Percentiles rank a stretch among this genome's conserved stretches.
phyloP scores from a whole-genome alignment of 2,329 filamentous ascomycete species.

The Fusarium sp. region DNA sequence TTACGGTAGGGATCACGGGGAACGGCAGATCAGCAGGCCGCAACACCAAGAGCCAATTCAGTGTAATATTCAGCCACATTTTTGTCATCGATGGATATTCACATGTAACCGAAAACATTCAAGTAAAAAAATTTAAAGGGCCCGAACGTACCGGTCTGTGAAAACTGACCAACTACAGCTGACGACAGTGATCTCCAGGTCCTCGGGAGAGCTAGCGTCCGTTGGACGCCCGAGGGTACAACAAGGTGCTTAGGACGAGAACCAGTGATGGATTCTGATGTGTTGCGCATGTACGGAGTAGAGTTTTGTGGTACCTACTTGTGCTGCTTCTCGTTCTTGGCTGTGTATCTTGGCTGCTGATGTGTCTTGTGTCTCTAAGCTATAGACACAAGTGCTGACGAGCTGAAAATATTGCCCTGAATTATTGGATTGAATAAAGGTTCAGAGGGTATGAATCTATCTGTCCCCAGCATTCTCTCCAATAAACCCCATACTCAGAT shows the following conservation, averaged over 20 bases:
- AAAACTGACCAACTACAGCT: neutral
- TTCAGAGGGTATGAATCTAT: neutral
- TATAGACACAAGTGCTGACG: constrained; percentile 16
- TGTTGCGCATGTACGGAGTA: constrained; percentile 15
- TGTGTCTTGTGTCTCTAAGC: constrained; percentile 22
- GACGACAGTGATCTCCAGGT: constrained; percentile 2
- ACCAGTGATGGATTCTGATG: neutral
- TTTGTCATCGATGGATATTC: constrained; percentile 22
- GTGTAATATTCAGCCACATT: constrained; percentile 6
- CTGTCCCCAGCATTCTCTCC: neutral
- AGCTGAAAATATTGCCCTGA: constrained; percentile 6
- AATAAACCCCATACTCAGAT: constrained; percentile 1
- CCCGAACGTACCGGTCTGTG: constrained; percentile 7
- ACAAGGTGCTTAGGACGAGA: constrained; percentile 27
- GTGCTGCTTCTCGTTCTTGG: constrained; percentile 3
- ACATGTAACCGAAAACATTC: constrained; percentile 40
- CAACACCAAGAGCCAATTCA: neutral
- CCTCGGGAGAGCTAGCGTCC: constrained; percentile 19
- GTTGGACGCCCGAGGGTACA: neutral
- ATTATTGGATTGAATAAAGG: neutral
- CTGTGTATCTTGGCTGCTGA: neutral
- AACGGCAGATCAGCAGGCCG: neutral
- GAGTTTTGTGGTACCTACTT: constrained; percentile 7
- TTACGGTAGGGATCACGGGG: constrained; percentile 1
- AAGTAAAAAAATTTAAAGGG: neutral